Base-by-base conservation (phyloP, 2,329 filamentous ascomycete genomes). In the Fusarium equiseti region DNA sequence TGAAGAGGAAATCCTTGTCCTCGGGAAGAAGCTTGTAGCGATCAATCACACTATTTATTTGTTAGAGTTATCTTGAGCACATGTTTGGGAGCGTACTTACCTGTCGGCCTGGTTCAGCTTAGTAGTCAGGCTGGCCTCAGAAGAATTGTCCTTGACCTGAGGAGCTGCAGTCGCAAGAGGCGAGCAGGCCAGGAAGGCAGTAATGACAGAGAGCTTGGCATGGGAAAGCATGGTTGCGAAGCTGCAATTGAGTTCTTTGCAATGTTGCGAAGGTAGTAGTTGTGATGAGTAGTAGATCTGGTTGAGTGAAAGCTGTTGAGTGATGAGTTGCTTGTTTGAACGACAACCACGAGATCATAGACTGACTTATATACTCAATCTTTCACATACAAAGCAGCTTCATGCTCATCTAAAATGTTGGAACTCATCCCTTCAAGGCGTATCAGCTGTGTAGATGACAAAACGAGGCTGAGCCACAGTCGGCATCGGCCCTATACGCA, bases 1-100 rank as follows among this genome's bases (percentile, higher is more conserved):
- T 79, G 78, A 84, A 87, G 75, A 84, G 75, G 76, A 86, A 86
- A 62, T 86, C 78, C 9, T 77, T 66, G 71, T 86, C 78, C 27
- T 82, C 75, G 7, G 80, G 79, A 7, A 86, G 80, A 55, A 85
- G 81, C n/a, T 75, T 75, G 68, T 81, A 80, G 46, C 82, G 82
- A 64, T 85, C 83, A 24, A 73, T 80, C 16, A 20, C 81, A 83
- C 32, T 13, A 3, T 3, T 2, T 0, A 0, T 1, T 1, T 3
- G n/a, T 75, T 48, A 75, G 69, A 53, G 4, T 8, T 16, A 8
- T 15, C 3, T 2, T 0, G 2, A 6, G 12, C 5, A 2, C 26
- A 13, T n/a, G 13, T 15, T 27, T 11, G 18, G 16, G 35, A 6
- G 18, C 1, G 45, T n/a, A 60, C 76, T 63, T 64, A 81, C 76